These are phyloP conservation scores for Bretziella fagacearum DNA, from an alignment of 2,329 filamentous ascomycete species.

Conservation along the genomic window DNA sequence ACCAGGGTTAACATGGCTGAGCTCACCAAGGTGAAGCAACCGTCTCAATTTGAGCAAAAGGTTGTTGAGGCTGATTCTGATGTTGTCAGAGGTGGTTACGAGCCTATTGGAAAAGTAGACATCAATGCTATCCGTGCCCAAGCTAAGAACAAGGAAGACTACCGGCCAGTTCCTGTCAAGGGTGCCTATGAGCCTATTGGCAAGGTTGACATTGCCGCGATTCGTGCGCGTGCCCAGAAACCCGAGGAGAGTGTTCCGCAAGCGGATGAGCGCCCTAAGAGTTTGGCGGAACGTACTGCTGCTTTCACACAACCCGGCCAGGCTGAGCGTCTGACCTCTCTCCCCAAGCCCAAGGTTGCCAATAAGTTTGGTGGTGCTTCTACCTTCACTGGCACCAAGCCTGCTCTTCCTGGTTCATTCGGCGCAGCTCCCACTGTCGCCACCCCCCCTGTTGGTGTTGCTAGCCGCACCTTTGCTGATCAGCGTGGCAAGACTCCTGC, in stretches of 20 bases:
- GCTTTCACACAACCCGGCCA: slow-evolving; percentile 45
- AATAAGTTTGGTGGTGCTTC: slow-evolving; percentile 66
- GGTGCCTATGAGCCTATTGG: slow-evolving; percentile 88
- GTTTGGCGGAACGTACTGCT: slow-evolving; percentile 57
- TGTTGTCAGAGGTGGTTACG: slow-evolving; percentile 72
- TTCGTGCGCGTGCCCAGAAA: slow-evolving; percentile 66
- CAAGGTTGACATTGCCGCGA: slow-evolving; percentile 93
- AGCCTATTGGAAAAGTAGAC: slow-evolving; percentile 93
- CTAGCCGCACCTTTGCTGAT: slow-evolving; percentile 87
- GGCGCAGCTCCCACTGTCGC: slow-evolving; percentile 45
- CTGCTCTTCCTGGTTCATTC: slow-evolving; percentile 56
- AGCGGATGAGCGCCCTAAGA: slow-evolving; percentile 31
- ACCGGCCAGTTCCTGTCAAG: slow-evolving; percentile 71
- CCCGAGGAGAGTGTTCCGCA: slow-evolving; percentile 26
- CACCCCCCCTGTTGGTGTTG: slow-evolving; percentile 49
- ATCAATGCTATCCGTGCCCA: slow-evolving; percentile 75
- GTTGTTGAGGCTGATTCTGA: slow-evolving; percentile 35
- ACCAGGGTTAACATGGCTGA: slow-evolving; percentile 90
- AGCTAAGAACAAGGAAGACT: slow-evolving; percentile 52
- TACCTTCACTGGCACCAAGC: slow-evolving; percentile 73
- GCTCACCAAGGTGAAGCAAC: slow-evolving; percentile 49
- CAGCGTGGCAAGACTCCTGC: slow-evolving; percentile 91
- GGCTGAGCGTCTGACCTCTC: slow-evolving; percentile 64
- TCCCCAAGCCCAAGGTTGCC: slow-evolving; percentile 89
- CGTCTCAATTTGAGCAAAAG: slow-evolving; percentile 13